Conservation (phyloP, 192 early-diverging fungal genomes). For the Kappamyces sp. region DNA sequence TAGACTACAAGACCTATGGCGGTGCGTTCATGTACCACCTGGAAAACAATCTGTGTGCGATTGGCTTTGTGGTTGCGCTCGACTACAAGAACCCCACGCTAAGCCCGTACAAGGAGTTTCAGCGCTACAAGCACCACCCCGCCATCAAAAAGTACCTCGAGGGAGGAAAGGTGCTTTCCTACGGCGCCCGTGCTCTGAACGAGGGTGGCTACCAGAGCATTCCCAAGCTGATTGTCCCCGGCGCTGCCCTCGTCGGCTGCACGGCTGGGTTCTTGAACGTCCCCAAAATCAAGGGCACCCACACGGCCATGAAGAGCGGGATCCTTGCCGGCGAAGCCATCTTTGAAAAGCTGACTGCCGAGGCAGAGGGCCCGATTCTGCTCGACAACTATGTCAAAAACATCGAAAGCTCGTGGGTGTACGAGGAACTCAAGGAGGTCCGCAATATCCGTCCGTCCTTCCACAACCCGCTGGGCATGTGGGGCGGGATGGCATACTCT, state of each 20-base stretch:
- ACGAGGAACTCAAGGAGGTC: constrained; percentile 82
- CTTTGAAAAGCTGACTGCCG: constrained; percentile 60
- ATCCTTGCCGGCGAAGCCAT: constrained; percentile 93
- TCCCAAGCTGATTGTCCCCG: constrained; percentile 89
- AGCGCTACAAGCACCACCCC: constrained; percentile 94
- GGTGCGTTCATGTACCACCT: constrained; percentile 96
- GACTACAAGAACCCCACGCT: constrained; percentile 95
- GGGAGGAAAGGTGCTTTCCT: constrained; percentile 83
- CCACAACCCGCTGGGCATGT: constrained; percentile 78
- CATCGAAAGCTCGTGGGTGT: constrained; percentile 82
- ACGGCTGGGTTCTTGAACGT: constrained; percentile 96
- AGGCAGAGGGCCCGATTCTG: constrained; percentile 54
- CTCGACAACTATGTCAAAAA: constrained; percentile 72
- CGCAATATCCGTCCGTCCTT: constrained; percentile 93
- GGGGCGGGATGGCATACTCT: constrained; percentile 78
- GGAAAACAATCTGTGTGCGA: constrained; percentile 76
- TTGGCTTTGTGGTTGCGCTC: constrained; percentile 86
- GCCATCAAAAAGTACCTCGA: constrained; percentile 72
- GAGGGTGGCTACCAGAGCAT: constrained; percentile 95
- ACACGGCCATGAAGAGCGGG: constrained; percentile 98
- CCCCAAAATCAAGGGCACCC: constrained; percentile 98
- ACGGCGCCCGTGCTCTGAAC: constrained; percentile 94
- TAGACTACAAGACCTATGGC: constrained; percentile 85
- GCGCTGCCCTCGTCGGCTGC: constrained; percentile 91
- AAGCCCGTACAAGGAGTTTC: constrained; percentile 95